Evolutionary conservation across 2,329 filamentous ascomycete genomes (phyloP).

Genomic region (Trichophyton verrucosum): DNA sequence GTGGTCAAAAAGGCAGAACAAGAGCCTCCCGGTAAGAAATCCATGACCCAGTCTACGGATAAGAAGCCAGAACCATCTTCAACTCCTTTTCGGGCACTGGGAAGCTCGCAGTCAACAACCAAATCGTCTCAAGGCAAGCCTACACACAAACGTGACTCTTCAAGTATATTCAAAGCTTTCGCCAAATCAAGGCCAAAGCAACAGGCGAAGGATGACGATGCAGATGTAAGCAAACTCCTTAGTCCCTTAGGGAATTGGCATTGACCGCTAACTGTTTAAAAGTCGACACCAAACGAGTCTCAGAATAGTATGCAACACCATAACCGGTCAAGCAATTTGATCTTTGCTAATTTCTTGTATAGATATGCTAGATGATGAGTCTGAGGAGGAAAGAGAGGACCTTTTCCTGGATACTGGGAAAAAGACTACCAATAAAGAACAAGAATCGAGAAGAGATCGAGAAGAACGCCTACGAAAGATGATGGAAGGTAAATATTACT

Average conservation of each 20-base stretch:
- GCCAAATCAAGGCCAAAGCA: conserved; percentile 54
- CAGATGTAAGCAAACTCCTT: conserved; percentile 21
- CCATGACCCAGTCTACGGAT: neutral
- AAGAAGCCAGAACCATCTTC: conserved; percentile 3
- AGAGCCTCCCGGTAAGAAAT: conserved; percentile 4
- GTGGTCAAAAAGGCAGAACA: neutral
- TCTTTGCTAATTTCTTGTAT: neutral
- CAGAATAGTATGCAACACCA: conserved; percentile 38
- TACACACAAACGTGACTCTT: conserved; percentile 46
- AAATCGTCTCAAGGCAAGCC: conserved; percentile 29
- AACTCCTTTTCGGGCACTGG: conserved; percentile 17
- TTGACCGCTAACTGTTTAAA: conserved; percentile 7
- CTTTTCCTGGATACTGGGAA: conserved; percentile 34
- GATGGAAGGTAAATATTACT: conserved; percentile 58
- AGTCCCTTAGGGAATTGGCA: conserved; percentile 17
- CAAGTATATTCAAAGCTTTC: conserved; percentile 65
- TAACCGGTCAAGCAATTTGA: neutral
- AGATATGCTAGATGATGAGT: conserved; percentile 42
- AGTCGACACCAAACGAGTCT: conserved; percentile 27
- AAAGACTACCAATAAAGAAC: conserved; percentile 24
- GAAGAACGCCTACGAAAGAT: conserved; percentile 56
- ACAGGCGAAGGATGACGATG: conserved; percentile 29
- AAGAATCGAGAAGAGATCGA: conserved; percentile 45
- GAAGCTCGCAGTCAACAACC: conserved; percentile 19
- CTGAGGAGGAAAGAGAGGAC: conserved; percentile 44